Percentiles rank a stretch among this genome's conserved stretches.
Conservation (phyloP, 1,284 basidiomycete genomes). For the Lignosus rhinocerotis region DNA sequence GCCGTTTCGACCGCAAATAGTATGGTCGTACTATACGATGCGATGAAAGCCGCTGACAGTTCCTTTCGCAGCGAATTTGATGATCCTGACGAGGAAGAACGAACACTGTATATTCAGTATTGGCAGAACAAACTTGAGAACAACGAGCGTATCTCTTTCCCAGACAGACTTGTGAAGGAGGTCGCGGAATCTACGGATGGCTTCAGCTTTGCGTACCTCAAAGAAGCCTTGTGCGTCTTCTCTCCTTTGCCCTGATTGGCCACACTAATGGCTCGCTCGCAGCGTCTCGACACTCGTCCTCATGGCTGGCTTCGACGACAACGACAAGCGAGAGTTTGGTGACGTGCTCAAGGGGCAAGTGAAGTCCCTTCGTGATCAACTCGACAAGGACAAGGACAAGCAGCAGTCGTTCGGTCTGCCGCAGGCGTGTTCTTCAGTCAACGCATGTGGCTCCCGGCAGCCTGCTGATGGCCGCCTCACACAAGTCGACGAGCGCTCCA, state of each 20-base stretch:
- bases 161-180: conserved; percentile 60
- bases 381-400: conserved; percentile 41
- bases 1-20: conserved; percentile 86
- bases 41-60: not conserved
- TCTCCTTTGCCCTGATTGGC: not conserved
- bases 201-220: conserved; percentile 83
- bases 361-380: conserved; percentile 56
- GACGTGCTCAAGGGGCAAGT: conserved; percentile 57
- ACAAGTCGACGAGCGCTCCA: conserved; percentile 17
- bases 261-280: conserved; percentile 1
- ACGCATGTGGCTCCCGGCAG: not conserved
- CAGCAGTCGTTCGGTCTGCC: not conserved
- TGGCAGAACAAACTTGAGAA: conserved; percentile 73
- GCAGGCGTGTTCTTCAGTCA: not conserved
- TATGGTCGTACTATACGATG: conserved; percentile 36
- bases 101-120: conserved; percentile 66
- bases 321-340: conserved; percentile 51
- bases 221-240: conserved; percentile 75
- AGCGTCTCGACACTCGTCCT: conserved; percentile 67
- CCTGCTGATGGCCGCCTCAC: not conserved
- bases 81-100: conserved; percentile 64
- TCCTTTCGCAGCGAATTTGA: conserved; percentile 51
- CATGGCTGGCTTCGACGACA: conserved; percentile 48
- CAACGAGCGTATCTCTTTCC: conserved; percentile 64
- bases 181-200: conserved; percentile 58